Evolutionary conservation across 106 monocot genomes (phyloP), one percentile per base, ranked within the genome.

Genomic region (Acanthochlamys bracteata): DNA sequence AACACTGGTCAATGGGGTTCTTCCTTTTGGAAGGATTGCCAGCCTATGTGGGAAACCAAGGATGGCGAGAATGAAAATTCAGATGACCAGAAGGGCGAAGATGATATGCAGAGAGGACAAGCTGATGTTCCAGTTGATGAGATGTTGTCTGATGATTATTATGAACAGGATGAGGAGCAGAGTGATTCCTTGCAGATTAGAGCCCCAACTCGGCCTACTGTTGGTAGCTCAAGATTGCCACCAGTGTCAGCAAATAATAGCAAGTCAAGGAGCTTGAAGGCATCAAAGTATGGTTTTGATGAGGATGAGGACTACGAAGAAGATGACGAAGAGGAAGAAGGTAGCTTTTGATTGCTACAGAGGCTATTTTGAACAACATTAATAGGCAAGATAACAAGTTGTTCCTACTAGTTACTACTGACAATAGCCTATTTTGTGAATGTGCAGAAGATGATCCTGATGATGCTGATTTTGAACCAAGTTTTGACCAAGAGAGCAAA

Each of bases 121-220:
- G 69, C 53, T 60, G 85, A 92, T 64, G 76, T 88, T 10, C 85
- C 88, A 54, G 88, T 75, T 24, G 88, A 92, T 54, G 96, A 98
- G 58, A 92, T 98, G 98, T 68, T 92, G n/a, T 98, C 98, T n/a
- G 92, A 98, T 83, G 98, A 98, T 59, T 91, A 98, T 53, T 98
- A 98, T 72, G 98, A 98, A 62, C 98, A 86, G 69, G 98, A 98
- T 71, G 92, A 98, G 43, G 88, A 89, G 21, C 80, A 79, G 63
- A 98, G 85, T 71, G 88, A 91, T 75, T 85, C 76, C 9, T 71
- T 90, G 52, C 85, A 79, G 40, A 58, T 78, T 26, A 69, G 75
- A 27, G 84, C 73, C 53, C 59, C 68, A 11, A 83, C 57, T 52
- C 80, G 59, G 15, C 83, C 78, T 24, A 77, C 69, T 56, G 79